Evolutionary conservation across 495 filamentous ascomycete genomes (phyloP), one percentile per base, ranked within the genome.

Genomic region (Trypethelium eluteriae): DNA sequence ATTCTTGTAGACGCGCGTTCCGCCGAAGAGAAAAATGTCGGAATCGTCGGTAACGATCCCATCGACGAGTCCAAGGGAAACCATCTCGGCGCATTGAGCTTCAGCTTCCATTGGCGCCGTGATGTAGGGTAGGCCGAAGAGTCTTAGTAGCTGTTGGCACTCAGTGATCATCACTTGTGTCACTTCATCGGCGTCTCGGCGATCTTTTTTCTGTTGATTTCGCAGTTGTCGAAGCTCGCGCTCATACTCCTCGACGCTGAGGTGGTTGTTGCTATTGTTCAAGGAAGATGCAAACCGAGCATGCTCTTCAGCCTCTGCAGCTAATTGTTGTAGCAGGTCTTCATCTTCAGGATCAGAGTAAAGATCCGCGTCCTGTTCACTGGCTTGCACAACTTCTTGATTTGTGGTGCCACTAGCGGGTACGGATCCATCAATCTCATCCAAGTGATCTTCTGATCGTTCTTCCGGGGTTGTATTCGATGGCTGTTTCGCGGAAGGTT

Each of bases 31-130:
- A 73, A 98, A 98, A n/a, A 87, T 92, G 81, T 98, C 94, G 12
- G 86, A 91, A 74, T 98, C 94, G 72, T 98, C 94, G 0, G 94
- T 98, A n/a, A 98, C 92, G 70, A 98, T 96, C 10, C 94, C 94
- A 73, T 98, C 94, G 34, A 98, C 94, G 2, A 98, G 83, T 0
- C 90, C 89, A 5, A 97, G 79, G 1, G 77, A 78, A 2, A 98
- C 92, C 5, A 98, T 83, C 74, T 96, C 89, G 34, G 94, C 94
- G 73, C 94, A 98, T 73, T 98, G 94, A 10, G 94, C 94, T 82
- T 98, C 94, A 7, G 94, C 94, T 83, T 98, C 94, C 94, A 97
- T 96, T 1, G 94, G 94, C 0, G 94, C 94, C 0, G 93, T 98
- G 71, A 98, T 88, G 75, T 97, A 98, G 0, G 94, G 94, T 34